Conservation (phyloP, 2,329 filamentous ascomycete genomes). For the Neobulgaria alba region DNA sequence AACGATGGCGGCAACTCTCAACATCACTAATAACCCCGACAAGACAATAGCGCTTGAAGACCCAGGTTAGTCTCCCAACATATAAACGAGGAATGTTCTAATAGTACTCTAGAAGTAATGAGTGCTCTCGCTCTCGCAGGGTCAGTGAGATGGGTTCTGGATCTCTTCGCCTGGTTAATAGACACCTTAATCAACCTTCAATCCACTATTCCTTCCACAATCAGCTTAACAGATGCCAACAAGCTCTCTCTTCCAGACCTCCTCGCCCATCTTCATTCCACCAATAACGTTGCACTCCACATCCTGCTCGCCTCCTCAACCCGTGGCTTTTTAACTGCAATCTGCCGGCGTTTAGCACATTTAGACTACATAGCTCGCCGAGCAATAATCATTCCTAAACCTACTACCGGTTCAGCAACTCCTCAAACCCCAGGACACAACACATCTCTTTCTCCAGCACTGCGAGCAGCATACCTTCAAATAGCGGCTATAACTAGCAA, state of each 20-base stretch:
- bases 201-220: slow-evolving; percentile 36
- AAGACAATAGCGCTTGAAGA: slow-evolving; percentile 55
- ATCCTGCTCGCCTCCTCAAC: slow-evolving; percentile 66
- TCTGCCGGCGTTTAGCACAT: slow-evolving; percentile 55
- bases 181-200: slow-evolving; percentile 49
- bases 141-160: slow-evolving; percentile 70
- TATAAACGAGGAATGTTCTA: background rate
- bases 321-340: slow-evolving; percentile 61
- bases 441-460: slow-evolving; percentile 14
- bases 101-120: slow-evolving; percentile 51
- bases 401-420: background rate
- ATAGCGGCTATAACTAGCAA: slow-evolving; percentile 25
- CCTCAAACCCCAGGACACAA: slow-evolving; percentile 8
- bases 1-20: slow-evolving; percentile 50
- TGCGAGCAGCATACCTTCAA: slow-evolving; percentile 24
- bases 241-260: slow-evolving; percentile 40
- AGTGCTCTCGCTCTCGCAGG: slow-evolving; percentile 63
- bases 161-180: slow-evolving; percentile 57
- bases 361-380: slow-evolving; percentile 37
- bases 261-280: slow-evolving; percentile 41
- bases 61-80: slow-evolving; percentile 37
- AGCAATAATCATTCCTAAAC: slow-evolving; percentile 15
- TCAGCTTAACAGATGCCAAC: slow-evolving; percentile 37
- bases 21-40: slow-evolving; percentile 41
- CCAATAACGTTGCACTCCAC: slow-evolving; percentile 51